These are phyloP conservation scores for Glycine tomentella DNA, from an alignment of 306 rosid genomes.

Conservation along the genomic window DNA sequence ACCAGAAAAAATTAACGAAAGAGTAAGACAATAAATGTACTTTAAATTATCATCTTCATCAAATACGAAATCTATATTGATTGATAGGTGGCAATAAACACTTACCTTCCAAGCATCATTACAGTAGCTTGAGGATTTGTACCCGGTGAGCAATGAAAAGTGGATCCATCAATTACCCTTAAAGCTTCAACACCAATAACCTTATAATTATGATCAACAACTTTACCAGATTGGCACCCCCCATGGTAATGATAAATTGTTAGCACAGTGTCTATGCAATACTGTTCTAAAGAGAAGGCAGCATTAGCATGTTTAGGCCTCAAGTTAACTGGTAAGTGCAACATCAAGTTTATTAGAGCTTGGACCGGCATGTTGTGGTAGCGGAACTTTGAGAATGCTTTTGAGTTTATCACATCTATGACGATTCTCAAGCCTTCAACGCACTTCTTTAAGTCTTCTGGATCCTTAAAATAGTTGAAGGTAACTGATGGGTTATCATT, in stretches of 20 bases:
- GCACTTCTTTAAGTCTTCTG: slow-evolving; percentile 66
- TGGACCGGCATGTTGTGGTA: slow-evolving; percentile 45
- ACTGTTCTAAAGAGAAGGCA: slow-evolving; percentile 64
- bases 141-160: slow-evolving; percentile 68
- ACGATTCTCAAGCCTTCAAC: slow-evolving; percentile 74
- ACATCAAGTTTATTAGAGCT: slow-evolving; percentile 54
- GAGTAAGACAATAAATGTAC: background rate
- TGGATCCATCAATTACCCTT: slow-evolving; percentile 86
- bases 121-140: slow-evolving; percentile 88
- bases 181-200: slow-evolving; percentile 69
- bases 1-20: background rate
- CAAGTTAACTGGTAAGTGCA: slow-evolving; percentile 58
- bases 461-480: slow-evolving; percentile 80
- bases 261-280: slow-evolving; percentile 76
- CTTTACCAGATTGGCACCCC: slow-evolving; percentile 72
- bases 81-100: background rate
- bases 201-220: slow-evolving; percentile 66
- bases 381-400: slow-evolving; percentile 65
- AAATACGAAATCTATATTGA: background rate
- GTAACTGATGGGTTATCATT: slow-evolving; percentile 71
- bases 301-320: slow-evolving; percentile 64
- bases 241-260: slow-evolving; percentile 91
- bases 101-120: slow-evolving; percentile 89
- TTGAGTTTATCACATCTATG: slow-evolving; percentile 63
- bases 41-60: too few relatives aligned